Conservation (phyloP, 306 rosid genomes). For the Sesbania bispinosa region DNA sequence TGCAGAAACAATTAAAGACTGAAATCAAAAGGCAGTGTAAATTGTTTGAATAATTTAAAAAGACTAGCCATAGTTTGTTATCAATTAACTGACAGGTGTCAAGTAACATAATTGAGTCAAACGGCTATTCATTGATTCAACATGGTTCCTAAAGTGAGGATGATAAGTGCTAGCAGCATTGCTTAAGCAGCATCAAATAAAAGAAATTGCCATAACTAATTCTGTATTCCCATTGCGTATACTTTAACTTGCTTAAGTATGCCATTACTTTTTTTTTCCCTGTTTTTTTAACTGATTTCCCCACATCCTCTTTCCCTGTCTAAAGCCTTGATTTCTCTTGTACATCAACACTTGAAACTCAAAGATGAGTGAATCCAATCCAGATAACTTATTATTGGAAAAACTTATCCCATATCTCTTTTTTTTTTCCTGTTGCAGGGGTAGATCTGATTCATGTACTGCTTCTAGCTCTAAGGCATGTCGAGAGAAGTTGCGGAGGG, state of each 20-base stretch:
- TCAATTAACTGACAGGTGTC: not conserved
- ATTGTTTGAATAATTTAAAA: not conserved
- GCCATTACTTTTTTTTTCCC: not conserved
- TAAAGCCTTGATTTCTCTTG: not conserved
- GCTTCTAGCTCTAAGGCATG: conserved; percentile 87
- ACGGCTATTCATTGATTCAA: conserved; percentile 7
- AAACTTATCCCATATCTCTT: not conserved
- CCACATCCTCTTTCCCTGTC: not conserved
- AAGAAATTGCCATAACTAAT: not conserved
- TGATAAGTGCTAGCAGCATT: not conserved
- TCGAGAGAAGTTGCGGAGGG: conserved; percentile 93
- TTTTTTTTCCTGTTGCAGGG: conserved; percentile 49
- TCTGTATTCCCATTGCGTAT: not conserved
- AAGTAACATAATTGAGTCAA: conserved; percentile 7
- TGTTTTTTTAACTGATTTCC: not conserved
- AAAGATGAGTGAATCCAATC: not conserved
- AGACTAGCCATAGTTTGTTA: not conserved
- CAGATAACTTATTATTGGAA: conserved; percentile 3
- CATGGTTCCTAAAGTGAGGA: not conserved
- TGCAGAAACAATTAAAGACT: not conserved
- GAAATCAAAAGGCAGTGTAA: not conserved
- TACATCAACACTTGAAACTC: not conserved
- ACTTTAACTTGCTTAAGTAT: not conserved
- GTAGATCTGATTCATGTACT: conserved; percentile 60
- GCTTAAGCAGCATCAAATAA: not conserved